Percentiles rank a stretch among this genome's conserved stretches.
Conservation (phyloP, 192 early-diverging fungal species). For the Backusella tuberculispora region DNA sequence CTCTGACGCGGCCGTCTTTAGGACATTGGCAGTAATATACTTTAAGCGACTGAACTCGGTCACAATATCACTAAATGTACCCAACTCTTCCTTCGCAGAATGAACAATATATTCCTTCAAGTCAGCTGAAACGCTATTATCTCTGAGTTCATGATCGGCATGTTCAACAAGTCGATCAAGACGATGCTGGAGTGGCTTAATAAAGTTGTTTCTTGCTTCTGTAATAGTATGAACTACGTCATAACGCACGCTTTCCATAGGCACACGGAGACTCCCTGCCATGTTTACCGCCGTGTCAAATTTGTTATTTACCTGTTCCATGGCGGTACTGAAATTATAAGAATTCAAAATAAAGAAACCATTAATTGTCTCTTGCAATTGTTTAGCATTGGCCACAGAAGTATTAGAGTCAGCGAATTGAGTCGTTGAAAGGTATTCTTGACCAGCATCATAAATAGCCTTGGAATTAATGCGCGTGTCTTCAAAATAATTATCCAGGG, state of each 20-base stretch:
- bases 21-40: background rate
- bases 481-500: background rate
- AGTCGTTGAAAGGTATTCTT: background rate
- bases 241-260: slow-evolving; percentile 14
- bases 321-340: background rate
- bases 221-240: background rate
- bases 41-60: background rate
- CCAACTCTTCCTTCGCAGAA: background rate
- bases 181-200: background rate
- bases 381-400: background rate
- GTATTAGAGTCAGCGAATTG: background rate
- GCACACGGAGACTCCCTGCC: slow-evolving; percentile 5
- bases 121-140: background rate
- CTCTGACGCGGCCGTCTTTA: background rate
- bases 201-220: slow-evolving; percentile 5
- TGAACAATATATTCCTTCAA: background rate
- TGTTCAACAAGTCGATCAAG: background rate
- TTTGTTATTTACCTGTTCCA: background rate
- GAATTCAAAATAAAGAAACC: background rate
- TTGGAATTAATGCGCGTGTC: background rate
- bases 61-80: background rate
- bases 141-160: background rate
- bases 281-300: background rate
- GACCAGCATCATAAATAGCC: background rate
- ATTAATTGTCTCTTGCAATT: background rate